These are phyloP conservation scores for Spergularia azorica DNA, from an alignment of 179 eudicot species.

Conservation along the genomic window DNA sequence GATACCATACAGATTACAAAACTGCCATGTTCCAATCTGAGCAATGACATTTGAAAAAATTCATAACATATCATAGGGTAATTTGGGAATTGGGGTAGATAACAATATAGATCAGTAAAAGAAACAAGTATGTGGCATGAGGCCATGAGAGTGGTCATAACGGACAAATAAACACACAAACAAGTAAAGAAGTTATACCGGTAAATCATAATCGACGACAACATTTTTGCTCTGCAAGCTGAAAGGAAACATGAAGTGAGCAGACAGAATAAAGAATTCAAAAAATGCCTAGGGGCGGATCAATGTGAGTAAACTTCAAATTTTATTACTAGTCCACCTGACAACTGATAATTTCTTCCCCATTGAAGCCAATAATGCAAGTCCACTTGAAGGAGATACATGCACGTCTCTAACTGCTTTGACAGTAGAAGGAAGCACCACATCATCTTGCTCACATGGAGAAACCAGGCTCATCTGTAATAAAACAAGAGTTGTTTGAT, in stretches of 20 bases:
- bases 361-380: slow-evolving; percentile 66
- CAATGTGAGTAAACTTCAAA: neutral
- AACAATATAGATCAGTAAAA: too few species aligned
- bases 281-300: slow-evolving; percentile 7
- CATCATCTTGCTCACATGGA: slow-evolving; percentile 60
- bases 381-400: slow-evolving; percentile 59
- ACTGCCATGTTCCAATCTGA: too few species aligned
- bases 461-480: slow-evolving; percentile 67
- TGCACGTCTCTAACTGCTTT: slow-evolving; percentile 70
- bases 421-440: slow-evolving; percentile 55
- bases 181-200: slow-evolving; percentile 48
- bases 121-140: neutral
- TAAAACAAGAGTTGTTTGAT: neutral
- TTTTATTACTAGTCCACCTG: slow-evolving; percentile 41
- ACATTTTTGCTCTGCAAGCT: slow-evolving; percentile 77
- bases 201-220: slow-evolving; percentile 67
- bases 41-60: too few species aligned
- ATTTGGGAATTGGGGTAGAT: neutral
- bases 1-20: too few species aligned
- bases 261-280: slow-evolving; percentile 13
- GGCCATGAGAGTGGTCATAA: neutral
- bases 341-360: slow-evolving; percentile 78
- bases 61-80: too few species aligned
- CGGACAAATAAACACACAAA: neutral
- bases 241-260: slow-evolving; percentile 29